Evolutionary conservation across 306 rosid genomes (phyloP).

Genomic region (Dalbergia oliveri): DNA sequence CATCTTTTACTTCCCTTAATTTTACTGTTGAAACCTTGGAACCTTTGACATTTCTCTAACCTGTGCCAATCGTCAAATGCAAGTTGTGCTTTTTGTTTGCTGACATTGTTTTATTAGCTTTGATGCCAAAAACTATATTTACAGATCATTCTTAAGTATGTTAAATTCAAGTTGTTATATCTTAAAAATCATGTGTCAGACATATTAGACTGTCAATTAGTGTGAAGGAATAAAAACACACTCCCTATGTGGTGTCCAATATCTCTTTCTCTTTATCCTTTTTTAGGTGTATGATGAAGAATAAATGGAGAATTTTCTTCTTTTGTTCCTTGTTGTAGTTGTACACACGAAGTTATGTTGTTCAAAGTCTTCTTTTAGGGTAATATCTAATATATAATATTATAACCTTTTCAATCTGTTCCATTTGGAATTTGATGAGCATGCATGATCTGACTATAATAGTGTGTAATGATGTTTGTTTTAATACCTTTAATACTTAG

Average conservation of each 20-base stretch:
- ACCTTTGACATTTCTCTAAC: background rate
- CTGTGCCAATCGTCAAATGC: background rate
- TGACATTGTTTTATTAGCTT: background rate
- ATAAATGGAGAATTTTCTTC: background rate
- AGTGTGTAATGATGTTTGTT: slow-evolving; percentile 42
- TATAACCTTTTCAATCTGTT: background rate
- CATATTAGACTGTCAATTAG: background rate
- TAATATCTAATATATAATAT: background rate
- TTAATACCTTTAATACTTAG: slow-evolving; percentile 29
- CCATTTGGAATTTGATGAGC: slow-evolving; percentile 38
- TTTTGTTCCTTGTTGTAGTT: background rate
- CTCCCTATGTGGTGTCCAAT: background rate
- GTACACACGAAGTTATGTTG: background rate
- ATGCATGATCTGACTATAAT: slow-evolving; percentile 29
- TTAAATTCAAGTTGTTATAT: slow-evolving; percentile 14
- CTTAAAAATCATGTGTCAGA: slow-evolving; percentile 24
- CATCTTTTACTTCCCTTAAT: background rate
- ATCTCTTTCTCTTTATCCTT: background rate
- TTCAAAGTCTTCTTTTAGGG: background rate
- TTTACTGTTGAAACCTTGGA: background rate
- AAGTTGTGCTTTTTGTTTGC: background rate
- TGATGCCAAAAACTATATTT: background rate
- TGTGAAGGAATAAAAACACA: background rate
- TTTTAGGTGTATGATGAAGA: background rate
- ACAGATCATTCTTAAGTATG: background rate